phyloP scores from a whole-genome alignment of 192 early-diverging fungal species.

The Backusella mclennaniae region DNA sequence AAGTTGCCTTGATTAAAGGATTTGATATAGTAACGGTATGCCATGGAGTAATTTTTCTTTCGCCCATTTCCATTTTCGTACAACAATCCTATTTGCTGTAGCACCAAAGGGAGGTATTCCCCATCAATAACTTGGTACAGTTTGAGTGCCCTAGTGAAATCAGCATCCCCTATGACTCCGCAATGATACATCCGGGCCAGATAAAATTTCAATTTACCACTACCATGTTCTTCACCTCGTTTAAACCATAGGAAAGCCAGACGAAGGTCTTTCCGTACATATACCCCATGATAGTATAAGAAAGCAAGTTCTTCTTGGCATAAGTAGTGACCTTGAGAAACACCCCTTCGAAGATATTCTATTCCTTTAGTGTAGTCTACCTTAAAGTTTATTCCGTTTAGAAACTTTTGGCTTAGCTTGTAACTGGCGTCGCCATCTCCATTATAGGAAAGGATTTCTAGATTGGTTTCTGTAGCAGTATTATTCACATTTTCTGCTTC shows the following conservation, averaged over 20 bases:
- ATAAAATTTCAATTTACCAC: neutral
- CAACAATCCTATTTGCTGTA: neutral
- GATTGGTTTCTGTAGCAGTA: neutral
- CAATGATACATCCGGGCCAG: neutral
- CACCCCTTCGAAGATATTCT: neutral
- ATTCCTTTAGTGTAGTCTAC: neutral
- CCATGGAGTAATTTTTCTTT: neutral
- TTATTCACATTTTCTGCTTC: neutral
- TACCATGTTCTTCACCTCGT: neutral
- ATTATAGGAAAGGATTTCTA: neutral
- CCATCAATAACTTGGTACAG: neutral
- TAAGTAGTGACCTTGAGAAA: neutral
- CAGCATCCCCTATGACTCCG: neutral
- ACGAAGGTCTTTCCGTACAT: neutral
- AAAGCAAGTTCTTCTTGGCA: neutral
- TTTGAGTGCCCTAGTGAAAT: neutral
- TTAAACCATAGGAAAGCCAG: neutral
- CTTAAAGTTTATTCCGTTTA: neutral
- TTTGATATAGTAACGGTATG: neutral
- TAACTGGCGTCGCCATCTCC: neutral
- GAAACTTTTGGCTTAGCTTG: neutral
- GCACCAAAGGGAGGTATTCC: neutral
- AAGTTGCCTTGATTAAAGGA: neutral
- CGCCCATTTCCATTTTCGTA: neutral
- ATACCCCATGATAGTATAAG: neutral